Conservation (phyloP, 1,139 yeast genomes). For the Debaryomycetaceae sp. region DNA sequence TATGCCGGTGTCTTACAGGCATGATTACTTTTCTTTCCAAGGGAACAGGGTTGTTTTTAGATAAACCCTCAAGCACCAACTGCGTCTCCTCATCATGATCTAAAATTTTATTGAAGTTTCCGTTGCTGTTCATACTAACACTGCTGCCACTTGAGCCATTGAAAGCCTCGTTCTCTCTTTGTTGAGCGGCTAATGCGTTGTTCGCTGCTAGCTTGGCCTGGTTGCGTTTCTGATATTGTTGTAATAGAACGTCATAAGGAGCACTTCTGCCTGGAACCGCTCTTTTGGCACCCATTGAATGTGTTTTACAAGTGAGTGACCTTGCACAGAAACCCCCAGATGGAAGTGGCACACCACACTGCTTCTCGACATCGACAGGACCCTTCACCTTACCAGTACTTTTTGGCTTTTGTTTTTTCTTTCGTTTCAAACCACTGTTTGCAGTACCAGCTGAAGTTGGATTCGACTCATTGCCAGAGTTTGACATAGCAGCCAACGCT, state of each 20-base stretch:
- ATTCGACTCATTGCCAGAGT: slow-evolving; percentile 12
- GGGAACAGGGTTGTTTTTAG: slow-evolving; percentile 76
- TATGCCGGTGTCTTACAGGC: slow-evolving; percentile 67
- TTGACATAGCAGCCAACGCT: slow-evolving; percentile 44
- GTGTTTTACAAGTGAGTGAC: slow-evolving; percentile 93
- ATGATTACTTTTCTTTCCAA: slow-evolving; percentile 70
- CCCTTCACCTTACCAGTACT: slow-evolving; percentile 64
- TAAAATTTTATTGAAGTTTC: slow-evolving; percentile 26
- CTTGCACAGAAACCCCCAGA: slow-evolving; percentile 94
- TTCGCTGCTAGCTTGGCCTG: slow-evolving; percentile 87
- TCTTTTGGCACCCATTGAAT: slow-evolving; percentile 96
- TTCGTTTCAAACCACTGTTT: slow-evolving; percentile 25
- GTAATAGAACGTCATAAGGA: slow-evolving; percentile 82
- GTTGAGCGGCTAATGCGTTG: slow-evolving; percentile 62
- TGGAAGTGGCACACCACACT: slow-evolving; percentile 93
- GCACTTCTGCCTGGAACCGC: slow-evolving; percentile 92
- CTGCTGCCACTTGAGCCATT: slow-evolving; percentile 21
- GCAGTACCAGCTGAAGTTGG: slow-evolving; percentile 12
- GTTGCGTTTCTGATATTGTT: slow-evolving; percentile 87
- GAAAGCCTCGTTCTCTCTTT: slow-evolving; percentile 44
- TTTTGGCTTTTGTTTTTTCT: slow-evolving; percentile 48
- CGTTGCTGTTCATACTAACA: slow-evolving; percentile 10
- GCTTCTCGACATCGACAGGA: slow-evolving; percentile 89
- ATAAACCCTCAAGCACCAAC: slow-evolving; percentile 88
- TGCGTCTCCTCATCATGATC: slow-evolving; percentile 93